Evolutionary conservation across 768 basidiomycete genomes (phyloP), one percentile per base, ranked within the genome.

Genomic region (Dendrothele bispora): DNA sequence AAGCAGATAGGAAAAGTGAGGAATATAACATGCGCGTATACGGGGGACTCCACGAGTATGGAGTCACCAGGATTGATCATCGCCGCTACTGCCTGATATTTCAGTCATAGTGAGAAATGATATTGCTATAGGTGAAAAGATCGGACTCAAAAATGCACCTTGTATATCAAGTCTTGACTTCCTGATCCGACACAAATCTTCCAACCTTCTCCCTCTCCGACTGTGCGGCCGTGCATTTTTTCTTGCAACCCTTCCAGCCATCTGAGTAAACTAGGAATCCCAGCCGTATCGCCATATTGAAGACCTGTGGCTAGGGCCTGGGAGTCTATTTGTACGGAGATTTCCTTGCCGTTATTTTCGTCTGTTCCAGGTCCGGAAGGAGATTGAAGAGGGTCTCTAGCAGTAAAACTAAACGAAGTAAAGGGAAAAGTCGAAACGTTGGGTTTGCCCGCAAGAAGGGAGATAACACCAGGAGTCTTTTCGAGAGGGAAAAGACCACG

Each of bases 381-480:
- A n/a, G n/a, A n/a, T n/a, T n/a, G n/a, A n/a, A n/a, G n/a, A n/a
- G n/a, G 79, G 10, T 80, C 78, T 17, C 74, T 69, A 3, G 82
- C 74, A 2, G 73, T 79, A 64, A 90, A 82, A 46, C 78, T 83
- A 55, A 98, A 70, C 0, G 86, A 83, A 2, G 84, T 83, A 70
- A 98, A 90, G 1, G 95, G 95, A 70, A 98, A 98, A 17, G 91
- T 88, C n/a, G 76, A 71, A 7, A 84, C 77, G 59, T 95, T 95
- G 5, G 95, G 95, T 65, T 95, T 93, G 22, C 95, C 95, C 0
- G 93, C 94, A 6, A 95, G 79, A 26, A 94, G 64, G 3, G 87
- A 90, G 46, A 94, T 83, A 17, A 46, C 44, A 14, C 34, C 34
- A 2, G 44, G 44, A n/a, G 24, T 32, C 37, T 47, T 47, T 39